Base-by-base conservation (phyloP, 2,329 filamentous ascomycete species). In the Aspergillus pseudoglaucus region DNA sequence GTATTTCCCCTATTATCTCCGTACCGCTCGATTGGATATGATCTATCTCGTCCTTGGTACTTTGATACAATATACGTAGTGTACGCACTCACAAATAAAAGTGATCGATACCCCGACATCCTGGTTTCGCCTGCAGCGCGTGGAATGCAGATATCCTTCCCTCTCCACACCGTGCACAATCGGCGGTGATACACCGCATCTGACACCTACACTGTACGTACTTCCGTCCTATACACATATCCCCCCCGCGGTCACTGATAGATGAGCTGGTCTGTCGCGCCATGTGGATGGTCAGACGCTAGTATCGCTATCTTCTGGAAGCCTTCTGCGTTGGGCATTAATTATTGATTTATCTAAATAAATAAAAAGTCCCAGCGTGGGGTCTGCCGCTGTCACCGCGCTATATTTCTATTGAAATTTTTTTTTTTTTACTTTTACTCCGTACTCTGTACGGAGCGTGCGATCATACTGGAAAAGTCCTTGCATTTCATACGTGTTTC, bases 141-240 rank as follows among this genome's bases (percentile, higher is more conserved):
- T 30, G 25, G 25, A 30, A 30, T 40, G 38, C 38, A 40, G 15
- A 15, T 23, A 22, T 40, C 38, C 33, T 35, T 35, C 33, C 14
- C 15, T n/a, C 15, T 9, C 15, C 14, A 17, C 33, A 35, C 14
- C 33, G 33, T n/a, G 15, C 20, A 42, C 20, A 42, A 42, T 14
- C 40, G 15, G 40, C 40, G 40, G 40, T 42, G 40, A 42, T 42
- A 42, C 40, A 42, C 40, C 40, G 40, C 18, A 20, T 38, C 9
- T 30, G 25, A 30, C 25, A 30, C 25, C 25, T 30, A 30, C 25
- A 30, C 25, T 30, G 25, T 30, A 30, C 25, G 25, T 30, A 30
- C 25, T 30, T 30, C 25, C 25, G 25, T 30, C 25, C 25, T 30
- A 10, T 30, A 30, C 25, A 30, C 25, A 30, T 30, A 30, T 30